Evolutionary conservation across 352 stramenopile species (phyloP), one percentile per base, ranked within the genome.

Genomic region (Phytophthora hibernalis): DNA sequence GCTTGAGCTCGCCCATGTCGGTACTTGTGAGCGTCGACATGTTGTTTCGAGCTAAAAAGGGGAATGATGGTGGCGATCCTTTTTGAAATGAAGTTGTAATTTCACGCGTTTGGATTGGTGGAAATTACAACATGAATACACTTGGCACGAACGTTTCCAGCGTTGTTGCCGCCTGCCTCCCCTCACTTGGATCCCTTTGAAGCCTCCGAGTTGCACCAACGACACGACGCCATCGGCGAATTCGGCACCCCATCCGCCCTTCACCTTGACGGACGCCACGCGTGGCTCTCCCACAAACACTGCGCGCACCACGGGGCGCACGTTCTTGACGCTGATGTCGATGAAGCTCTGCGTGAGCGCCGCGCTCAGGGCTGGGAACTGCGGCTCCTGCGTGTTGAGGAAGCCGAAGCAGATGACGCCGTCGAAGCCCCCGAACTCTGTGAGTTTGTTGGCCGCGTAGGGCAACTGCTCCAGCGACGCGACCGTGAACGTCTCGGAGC

Each of bases 21-120:
- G 84, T 71, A 68, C 85, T 94, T 43, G 85, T 96, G 45, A 94
- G 79, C 28, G 87, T 96, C 67, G 85, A 94, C 87, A 96, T 93
- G 11, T 1, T 73, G 6, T 3, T 28, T 48, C 3, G 3, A 10
- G 21, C 8, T 55, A 16, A 10, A 55, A 43, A 55, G 47, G 45
- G 54, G 54, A 45, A 59, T 21, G 56, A 15, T 31, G 42, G 26
- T 31, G 26, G 26, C 3, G 59, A 68, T 65, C 47, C 44, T 37
- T 53, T 66, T 30, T 24, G 20, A 65, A 51, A 37, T 21, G 11
- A 42, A 13, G 2, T 24, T 31, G 26, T 5, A 31, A 31, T 31
- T 31, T 31, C 5, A 31, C 26, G 26, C 5, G n/a, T 24, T 44
- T 11, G 22, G 48, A 71, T 71, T 71, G 63, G 63, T 22, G 7